These are phyloP conservation scores for Penicillium diatomitis DNA, from an alignment of 495 filamentous ascomycete species.

Conservation along the genomic window DNA sequence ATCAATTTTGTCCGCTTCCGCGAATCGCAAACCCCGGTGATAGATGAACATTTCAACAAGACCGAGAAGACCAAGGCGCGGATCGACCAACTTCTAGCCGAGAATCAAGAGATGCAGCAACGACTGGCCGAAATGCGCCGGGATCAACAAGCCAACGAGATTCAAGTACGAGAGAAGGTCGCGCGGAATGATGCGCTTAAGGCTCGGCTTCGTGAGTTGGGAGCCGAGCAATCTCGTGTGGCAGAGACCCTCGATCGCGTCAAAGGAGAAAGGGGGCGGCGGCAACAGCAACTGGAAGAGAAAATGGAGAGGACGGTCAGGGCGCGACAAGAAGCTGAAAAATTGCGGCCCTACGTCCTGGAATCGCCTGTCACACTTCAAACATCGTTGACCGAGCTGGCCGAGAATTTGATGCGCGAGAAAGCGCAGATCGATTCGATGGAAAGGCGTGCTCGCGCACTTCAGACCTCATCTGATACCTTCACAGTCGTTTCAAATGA, in stretches of 20 bases:
- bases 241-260: slow-evolving; percentile 67
- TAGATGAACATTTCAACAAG: slow-evolving; percentile 88
- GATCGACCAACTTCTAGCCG: slow-evolving; percentile 75
- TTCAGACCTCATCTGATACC: slow-evolving; percentile 88
- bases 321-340: slow-evolving; percentile 67
- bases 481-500: slow-evolving; percentile 77
- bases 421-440: slow-evolving; percentile 77
- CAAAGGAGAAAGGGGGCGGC: slow-evolving; percentile 59
- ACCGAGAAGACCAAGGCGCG: slow-evolving; percentile 72
- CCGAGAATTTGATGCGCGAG: slow-evolving; percentile 62
- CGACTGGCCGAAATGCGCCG: slow-evolving; percentile 72
- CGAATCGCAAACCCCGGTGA: slow-evolving; percentile 74
- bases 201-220: slow-evolving; percentile 63
- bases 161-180: slow-evolving; percentile 69
- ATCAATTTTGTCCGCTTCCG: slow-evolving; percentile 98
- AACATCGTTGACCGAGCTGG: slow-evolving; percentile 70
- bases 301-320: slow-evolving; percentile 56
- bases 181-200: slow-evolving; percentile 78
- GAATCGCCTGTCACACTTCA: slow-evolving; percentile 79
- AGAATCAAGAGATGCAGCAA: slow-evolving; percentile 79
- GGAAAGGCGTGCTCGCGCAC: slow-evolving; percentile 72
- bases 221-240: slow-evolving; percentile 67
- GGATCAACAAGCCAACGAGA: slow-evolving; percentile 67
- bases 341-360: slow-evolving; percentile 82
- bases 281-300: slow-evolving; percentile 68